Evolutionary conservation across 2,329 filamentous ascomycete species (phyloP), one percentile per base, ranked within the genome.

Genomic region (Dothiorella sarmentorum): DNA sequence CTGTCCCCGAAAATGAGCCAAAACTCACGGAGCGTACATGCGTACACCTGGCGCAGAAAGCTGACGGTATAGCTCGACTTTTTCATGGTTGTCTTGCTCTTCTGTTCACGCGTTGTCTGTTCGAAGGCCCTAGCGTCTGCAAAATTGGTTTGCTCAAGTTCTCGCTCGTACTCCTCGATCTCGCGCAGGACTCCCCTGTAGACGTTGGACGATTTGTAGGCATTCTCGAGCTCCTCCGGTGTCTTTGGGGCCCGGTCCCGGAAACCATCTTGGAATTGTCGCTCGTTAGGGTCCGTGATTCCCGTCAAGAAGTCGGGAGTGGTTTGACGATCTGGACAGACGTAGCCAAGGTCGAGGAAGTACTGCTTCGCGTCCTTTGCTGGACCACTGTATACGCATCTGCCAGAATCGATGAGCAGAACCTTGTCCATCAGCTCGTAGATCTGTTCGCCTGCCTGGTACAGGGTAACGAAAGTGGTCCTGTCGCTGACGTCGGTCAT

Each of bases 391-490:
- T 83, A 90, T 56, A 89, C 82, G 73, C 86, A 84, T 4, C 85
- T 83, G 1, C 89, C 89, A 51, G 83, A 76, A 63, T 92, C 87
- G 56, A 93, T 89, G 18, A 92, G 83, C 52, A 92, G 71, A 2
- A 92, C 89, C 72, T 92, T 92, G 69, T 94, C 89, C 82, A 92
- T 89, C 29, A 88, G 76, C 62, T 85, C 80, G 66, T 88, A 89
- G 61, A 89, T 87, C 20, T 82, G 82, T 68, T 89, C 85, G 56
- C 85, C 84, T 1, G 86, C 86, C 69, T 89, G 86, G 69, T 90
- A 90, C 17, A 85, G 78, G 0, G 83, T 81, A 15, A 85, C 79
- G 17, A 79, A 76, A 49, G 79, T 78, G 3, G 80, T 75, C 4
- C 73, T 74, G 11, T 80, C 78, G 20, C 74, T 71, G 13, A 82